Evolutionary conservation across 495 filamentous ascomycete genomes (phyloP).

Genomic region (Pseudomonodictys pantanalensis): DNA sequence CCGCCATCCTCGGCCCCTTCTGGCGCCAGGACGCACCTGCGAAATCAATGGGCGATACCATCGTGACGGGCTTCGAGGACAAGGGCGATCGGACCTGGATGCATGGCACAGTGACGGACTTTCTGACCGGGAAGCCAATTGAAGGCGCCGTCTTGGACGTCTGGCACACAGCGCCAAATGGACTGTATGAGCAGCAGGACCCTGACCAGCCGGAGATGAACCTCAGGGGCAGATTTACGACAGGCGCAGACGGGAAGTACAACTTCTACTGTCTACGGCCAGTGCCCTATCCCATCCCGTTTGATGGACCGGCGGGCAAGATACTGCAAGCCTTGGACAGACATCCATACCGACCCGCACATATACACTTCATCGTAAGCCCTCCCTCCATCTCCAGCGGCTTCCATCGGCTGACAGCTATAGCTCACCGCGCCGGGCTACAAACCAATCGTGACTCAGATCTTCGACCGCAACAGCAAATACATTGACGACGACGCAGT

Average conservation of each 20-base stretch:
- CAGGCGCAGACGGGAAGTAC: conserved; percentile 63
- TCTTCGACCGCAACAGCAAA: conserved; percentile 65
- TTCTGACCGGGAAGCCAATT: conserved; percentile 56
- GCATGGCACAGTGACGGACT: conserved; percentile 61
- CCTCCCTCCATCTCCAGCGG: no score
- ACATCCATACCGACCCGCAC: conserved; percentile 78
- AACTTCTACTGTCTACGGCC: conserved; percentile 66
- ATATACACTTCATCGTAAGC: conserved; percentile 79
- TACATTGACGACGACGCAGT: conserved; percentile 66
- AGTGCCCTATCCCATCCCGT: conserved; percentile 68
- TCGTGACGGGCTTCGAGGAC: conserved; percentile 47
- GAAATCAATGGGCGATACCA: conserved; percentile 61
- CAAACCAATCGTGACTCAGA: conserved; percentile 66
- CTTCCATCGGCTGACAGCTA: conserved; percentile 19
- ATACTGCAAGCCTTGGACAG: conserved; percentile 59
- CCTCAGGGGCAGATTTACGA: conserved; percentile 67
- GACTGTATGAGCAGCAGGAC: conserved; percentile 79
- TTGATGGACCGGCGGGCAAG: conserved; percentile 59
- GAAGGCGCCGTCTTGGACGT: conserved; percentile 65
- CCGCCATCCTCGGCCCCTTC: conserved; percentile 74
- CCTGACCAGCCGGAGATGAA: conserved; percentile 68
- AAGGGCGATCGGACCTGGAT: conserved; percentile 59
- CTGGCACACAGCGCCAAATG: conserved; percentile 75
- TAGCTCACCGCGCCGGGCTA: conserved; percentile 48
- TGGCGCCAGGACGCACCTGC: conserved; percentile 67